phyloP scores from a whole-genome alignment of 2,329 filamentous ascomycete species.

The Ambrosiella beaveri region DNA sequence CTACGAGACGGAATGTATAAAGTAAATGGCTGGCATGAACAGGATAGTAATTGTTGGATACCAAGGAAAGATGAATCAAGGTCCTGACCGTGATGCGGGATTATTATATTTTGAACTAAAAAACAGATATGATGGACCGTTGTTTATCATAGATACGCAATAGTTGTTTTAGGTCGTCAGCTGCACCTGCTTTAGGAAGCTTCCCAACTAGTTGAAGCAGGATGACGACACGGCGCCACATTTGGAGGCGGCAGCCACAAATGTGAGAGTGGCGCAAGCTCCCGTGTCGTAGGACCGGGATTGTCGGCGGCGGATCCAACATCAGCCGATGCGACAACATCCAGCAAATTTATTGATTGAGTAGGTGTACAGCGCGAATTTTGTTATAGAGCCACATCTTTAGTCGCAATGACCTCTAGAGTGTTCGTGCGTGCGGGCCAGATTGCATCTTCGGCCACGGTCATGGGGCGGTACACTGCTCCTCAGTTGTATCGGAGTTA shows the following conservation, averaged over 20 bases:
- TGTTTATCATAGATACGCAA: too few species aligned
- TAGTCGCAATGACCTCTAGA: constrained; percentile 1
- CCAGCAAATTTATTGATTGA: background rate
- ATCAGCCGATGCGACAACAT: background rate
- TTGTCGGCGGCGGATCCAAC: background rate
- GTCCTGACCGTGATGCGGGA: background rate
- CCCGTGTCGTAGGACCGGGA: background rate
- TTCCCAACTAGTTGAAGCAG: too few species aligned
- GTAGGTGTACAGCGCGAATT: background rate
- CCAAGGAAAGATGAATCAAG: background rate
- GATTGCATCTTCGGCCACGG: background rate
- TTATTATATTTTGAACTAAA: background rate
- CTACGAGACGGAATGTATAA: background rate
- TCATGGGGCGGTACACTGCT: background rate
- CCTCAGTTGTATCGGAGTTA: constrained; percentile 3
- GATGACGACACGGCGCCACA: background rate
- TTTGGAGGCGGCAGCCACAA: background rate
- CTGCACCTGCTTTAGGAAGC: background rate
- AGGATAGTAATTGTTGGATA: background rate
- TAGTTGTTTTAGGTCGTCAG: background rate
- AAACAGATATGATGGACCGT: too few species aligned
- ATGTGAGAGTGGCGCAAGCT: background rate
- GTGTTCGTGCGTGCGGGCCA: background rate
- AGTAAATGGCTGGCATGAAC: background rate
- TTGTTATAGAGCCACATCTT: background rate